These are phyloP conservation scores for Coemansia asiatica DNA, from an alignment of 192 early-diverging fungal species.

Conservation along the genomic window DNA sequence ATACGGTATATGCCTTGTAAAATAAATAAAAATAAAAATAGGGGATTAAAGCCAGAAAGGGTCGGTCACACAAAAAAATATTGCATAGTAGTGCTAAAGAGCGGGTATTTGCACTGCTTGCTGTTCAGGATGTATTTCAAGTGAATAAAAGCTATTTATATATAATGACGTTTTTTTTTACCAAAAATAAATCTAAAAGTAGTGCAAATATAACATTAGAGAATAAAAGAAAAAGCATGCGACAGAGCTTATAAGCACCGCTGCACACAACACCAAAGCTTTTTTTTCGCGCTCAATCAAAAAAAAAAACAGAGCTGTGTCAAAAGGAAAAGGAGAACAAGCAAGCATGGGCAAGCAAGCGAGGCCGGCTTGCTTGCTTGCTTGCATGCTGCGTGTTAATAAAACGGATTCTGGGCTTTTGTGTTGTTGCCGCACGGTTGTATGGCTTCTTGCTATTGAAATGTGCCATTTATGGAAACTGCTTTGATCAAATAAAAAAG, in stretches of 20 bases:
- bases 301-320: neutral
- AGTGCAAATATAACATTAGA: too few relatives aligned
- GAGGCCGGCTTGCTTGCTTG: neutral
- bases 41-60: neutral
- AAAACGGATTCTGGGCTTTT: neutral
- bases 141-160: too few relatives aligned
- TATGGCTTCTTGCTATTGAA: neutral
- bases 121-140: too few relatives aligned
- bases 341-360: neutral
- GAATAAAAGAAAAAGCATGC: too few relatives aligned
- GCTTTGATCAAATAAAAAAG: neutral
- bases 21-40: slow-evolving; percentile 1
- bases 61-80: neutral
- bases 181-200: too few relatives aligned
- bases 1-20: neutral
- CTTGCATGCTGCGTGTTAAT: slow-evolving; percentile 7
- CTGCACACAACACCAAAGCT: neutral
- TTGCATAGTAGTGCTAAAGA: too few relatives aligned
- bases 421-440: neutral
- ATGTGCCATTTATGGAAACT: slow-evolving; percentile 4
- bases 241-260: neutral
- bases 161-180: too few relatives aligned
- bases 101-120: too few relatives aligned
- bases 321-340: neutral
- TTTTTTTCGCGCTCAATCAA: neutral